Percentiles rank a stretch among this genome's conserved stretches.
These are phyloP conservation scores for Oryza officinalis DNA, from an alignment of 176 grass and related monocot genomes.

Conservation along the genomic window DNA sequence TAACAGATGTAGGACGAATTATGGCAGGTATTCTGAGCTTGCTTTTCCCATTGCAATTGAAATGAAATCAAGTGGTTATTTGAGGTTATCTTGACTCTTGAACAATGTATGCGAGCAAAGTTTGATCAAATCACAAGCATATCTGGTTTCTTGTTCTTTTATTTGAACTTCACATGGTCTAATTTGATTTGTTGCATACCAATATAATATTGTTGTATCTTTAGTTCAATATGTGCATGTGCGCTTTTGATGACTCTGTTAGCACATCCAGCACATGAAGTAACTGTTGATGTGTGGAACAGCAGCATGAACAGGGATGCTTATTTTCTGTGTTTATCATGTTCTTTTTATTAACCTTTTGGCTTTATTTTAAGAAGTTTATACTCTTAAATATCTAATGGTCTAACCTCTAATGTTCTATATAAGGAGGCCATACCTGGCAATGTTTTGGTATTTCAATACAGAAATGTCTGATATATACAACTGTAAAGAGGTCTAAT, in stretches of 20 bases:
- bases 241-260: neutral
- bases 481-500: neutral
- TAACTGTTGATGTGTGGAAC: neutral
- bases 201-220: slow-evolving; percentile 17
- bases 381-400: neutral
- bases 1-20: slow-evolving; percentile 73
- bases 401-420: neutral
- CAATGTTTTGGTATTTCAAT: neutral
- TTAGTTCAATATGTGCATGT: neutral
- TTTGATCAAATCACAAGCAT: neutral
- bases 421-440: neutral
- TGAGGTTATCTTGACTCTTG: neutral
- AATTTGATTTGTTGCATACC: neutral
- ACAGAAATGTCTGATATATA: neutral
- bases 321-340: neutral
- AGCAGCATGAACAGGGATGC: neutral
- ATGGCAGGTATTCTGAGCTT: slow-evolving; percentile 69
- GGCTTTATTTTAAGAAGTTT: neutral
- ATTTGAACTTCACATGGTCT: neutral
- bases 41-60: neutral
- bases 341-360: neutral
- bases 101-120: neutral
- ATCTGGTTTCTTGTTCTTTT: neutral
- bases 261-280: neutral
- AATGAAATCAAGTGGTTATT: slow-evolving; percentile 21